Conservation (phyloP, 2,329 filamentous ascomycete species). For the Triangularia verruculosa region DNA sequence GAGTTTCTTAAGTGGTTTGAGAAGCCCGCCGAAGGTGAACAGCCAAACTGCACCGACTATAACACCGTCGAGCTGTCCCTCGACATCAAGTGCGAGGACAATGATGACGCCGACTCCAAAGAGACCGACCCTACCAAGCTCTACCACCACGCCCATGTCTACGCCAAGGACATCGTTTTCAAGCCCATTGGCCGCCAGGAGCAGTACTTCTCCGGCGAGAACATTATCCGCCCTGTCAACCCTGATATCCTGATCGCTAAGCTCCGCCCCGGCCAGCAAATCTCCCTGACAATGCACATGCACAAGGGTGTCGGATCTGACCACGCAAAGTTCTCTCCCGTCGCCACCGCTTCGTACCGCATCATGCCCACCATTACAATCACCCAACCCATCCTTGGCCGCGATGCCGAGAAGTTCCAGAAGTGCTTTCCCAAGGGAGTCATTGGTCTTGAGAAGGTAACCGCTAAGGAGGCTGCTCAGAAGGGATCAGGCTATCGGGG, state of each 20-base stretch:
- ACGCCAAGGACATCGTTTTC: constrained; percentile 75
- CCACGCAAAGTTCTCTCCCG: constrained; percentile 95
- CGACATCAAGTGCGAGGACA: constrained; percentile 75
- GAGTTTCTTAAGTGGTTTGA: constrained; percentile 80
- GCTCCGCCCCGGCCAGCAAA: constrained; percentile 83
- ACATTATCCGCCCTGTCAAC: constrained; percentile 73
- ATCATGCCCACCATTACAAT: constrained; percentile 88
- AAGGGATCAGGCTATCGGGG: constrained; percentile 66
- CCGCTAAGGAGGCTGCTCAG: constrained; percentile 59
- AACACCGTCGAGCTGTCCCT: constrained; percentile 82
- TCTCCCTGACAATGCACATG: constrained; percentile 86
- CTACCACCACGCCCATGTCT: constrained; percentile 82
- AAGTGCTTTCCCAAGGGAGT: constrained; percentile 88
- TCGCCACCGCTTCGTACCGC: constrained; percentile 90
- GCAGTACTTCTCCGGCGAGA: constrained; percentile 64
- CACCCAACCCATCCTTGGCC: constrained; percentile 74
- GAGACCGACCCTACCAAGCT: constrained; percentile 80
- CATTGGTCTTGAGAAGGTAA: constrained; percentile 73
- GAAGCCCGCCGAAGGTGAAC: constrained; percentile 63
- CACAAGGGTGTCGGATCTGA: constrained; percentile 92
- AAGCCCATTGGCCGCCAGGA: constrained; percentile 70
- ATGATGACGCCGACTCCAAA: constrained; percentile 64
- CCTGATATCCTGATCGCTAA: constrained; percentile 94
- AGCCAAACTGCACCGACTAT: constrained; percentile 56
- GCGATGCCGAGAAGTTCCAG: constrained; percentile 84